A percentile compares a stretch with the other conserved stretches of the same genome.
These are phyloP conservation scores for Naegleria gruberi DNA, from an alignment of 208 protist species.

Conservation along the genomic window DNA sequence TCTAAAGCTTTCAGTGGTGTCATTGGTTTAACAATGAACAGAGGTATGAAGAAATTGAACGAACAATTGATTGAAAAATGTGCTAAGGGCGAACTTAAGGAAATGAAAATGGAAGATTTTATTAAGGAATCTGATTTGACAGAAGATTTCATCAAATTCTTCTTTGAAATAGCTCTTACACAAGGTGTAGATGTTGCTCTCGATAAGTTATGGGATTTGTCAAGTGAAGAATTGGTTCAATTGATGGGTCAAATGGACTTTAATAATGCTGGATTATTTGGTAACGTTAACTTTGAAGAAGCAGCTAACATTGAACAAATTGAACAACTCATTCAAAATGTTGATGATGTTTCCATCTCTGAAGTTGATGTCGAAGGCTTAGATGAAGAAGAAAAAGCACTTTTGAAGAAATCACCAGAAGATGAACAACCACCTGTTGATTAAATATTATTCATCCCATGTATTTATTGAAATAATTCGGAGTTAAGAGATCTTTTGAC, in stretches of 20 bases:
- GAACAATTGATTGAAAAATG: constrained; percentile 15
- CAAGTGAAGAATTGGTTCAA: background rate
- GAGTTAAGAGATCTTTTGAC: too few species aligned
- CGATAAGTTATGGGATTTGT: constrained; percentile 12
- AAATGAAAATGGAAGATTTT: constrained; percentile 19
- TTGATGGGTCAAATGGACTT: constrained; percentile 4
- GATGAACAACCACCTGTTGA: background rate
- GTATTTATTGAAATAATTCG: too few species aligned
- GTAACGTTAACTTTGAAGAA: background rate
- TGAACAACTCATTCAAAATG: background rate
- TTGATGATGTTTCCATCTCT: background rate
- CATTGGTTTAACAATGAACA: constrained; percentile 14
- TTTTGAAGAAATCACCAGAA: background rate
- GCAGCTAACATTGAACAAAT: background rate
- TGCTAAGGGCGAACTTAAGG: background rate
- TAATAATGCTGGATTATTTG: background rate
- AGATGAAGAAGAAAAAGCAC: background rate
- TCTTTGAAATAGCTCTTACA: constrained; percentile 4
- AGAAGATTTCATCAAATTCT: constrained; percentile 15
- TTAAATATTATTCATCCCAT: background rate
- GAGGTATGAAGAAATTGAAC: constrained; percentile 21
- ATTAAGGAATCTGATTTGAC: background rate
- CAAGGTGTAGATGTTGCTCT: constrained; percentile 1
- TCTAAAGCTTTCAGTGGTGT: constrained; percentile 12
- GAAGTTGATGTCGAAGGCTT: background rate